Evolutionary conservation across 2,329 filamentous ascomycete species (phyloP).

Genomic region (Colletotrichum scovillei): DNA sequence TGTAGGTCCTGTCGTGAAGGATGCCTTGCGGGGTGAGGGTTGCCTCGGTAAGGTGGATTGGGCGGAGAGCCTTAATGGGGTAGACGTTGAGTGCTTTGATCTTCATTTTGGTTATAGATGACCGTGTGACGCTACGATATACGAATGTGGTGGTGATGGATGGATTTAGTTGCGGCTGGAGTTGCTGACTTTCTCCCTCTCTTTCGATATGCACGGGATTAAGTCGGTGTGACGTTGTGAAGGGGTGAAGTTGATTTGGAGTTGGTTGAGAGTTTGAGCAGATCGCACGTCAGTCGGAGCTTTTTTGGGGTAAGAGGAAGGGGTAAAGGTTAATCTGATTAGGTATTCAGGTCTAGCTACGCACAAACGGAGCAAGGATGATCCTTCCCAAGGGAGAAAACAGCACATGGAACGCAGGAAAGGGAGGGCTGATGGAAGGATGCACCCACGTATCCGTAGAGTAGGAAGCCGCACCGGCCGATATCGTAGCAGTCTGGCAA

Average conservation of each 20-base stretch:
- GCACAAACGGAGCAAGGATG: conserved; percentile 15
- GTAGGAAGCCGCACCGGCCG: background rate
- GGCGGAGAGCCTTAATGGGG: conserved; percentile 79
- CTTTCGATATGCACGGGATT: background rate
- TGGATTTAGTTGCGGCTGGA: background rate
- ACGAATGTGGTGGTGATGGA: background rate
- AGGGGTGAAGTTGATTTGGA: conserved; percentile 2
- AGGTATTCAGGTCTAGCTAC: background rate
- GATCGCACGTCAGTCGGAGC: conserved; percentile 1
- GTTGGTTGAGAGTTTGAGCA: conserved; percentile 14
- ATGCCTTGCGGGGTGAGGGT: conserved; percentile 72
- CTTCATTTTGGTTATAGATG: conserved; percentile 1
- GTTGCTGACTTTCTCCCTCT: background rate
- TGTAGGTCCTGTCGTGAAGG: conserved; percentile 75
- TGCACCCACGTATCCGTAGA: background rate
- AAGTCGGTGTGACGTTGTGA: conserved; percentile 7
- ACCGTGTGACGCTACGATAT: too few species aligned
- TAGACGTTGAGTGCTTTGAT: conserved; percentile 69
- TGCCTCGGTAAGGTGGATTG: conserved; percentile 64
- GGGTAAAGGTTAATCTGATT: background rate
- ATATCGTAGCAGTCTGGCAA: background rate
- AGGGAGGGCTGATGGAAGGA: background rate
- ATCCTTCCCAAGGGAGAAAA: background rate
- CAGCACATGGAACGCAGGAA: background rate
- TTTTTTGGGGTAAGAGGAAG: background rate